Conservation (phyloP, 2,329 filamentous ascomycete species). For the Ascosphaera apis region DNA sequence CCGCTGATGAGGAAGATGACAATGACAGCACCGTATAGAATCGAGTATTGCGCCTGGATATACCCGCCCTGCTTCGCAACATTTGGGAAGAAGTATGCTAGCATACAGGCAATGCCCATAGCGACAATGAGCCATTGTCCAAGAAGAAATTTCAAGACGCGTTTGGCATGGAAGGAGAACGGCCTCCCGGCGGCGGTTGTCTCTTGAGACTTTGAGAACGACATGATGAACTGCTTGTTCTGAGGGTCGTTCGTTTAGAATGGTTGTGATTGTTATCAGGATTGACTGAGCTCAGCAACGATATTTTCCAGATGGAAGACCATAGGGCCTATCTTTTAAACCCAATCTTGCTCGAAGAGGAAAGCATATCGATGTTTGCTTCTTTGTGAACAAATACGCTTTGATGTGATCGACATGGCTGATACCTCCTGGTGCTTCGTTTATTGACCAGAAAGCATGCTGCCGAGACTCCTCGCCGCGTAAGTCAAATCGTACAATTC, state of each 20-base stretch:
- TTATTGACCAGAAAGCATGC: not conserved
- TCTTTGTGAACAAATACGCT: too few species aligned
- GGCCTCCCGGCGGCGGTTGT: not conserved
- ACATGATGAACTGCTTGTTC: not conserved
- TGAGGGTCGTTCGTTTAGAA: not conserved
- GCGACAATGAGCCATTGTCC: conserved; percentile 44
- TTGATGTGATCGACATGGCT: not conserved
- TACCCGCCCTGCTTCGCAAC: conserved; percentile 23
- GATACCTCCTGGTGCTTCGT: not conserved
- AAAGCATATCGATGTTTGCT: too few species aligned
- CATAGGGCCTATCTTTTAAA: too few species aligned
- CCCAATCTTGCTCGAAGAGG: too few species aligned
- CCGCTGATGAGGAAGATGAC: conserved; percentile 51
- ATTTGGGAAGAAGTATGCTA: conserved; percentile 31
- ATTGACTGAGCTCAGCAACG: not conserved
- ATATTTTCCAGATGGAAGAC: too few species aligned
- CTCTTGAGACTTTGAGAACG: not conserved
- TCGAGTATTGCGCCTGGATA: conserved; percentile 18
- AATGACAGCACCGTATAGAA: conserved; percentile 45
- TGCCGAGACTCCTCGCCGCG: conserved; percentile 1
- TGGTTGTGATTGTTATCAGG: not conserved
- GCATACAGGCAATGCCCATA: conserved; percentile 29
- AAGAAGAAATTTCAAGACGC: conserved; percentile 11
- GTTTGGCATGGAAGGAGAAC: conserved; percentile 5
- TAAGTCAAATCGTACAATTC: not conserved